Percentiles rank a stretch among this genome's conserved stretches.
Evolutionary conservation across 31 red algal species (phyloP).

Genomic region (Asparagopsis taxiformis): DNA sequence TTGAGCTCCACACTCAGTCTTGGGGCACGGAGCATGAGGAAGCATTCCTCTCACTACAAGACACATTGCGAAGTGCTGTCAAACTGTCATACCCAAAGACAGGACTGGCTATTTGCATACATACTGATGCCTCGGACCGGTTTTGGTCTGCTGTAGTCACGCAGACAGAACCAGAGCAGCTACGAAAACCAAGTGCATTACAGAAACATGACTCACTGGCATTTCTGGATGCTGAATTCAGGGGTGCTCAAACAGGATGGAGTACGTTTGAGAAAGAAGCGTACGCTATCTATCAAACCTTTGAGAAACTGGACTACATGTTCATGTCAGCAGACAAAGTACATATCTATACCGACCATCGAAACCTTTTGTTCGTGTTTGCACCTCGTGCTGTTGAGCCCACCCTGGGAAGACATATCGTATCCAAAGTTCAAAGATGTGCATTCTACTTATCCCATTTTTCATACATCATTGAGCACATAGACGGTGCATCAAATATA

Average conservation of each 20-base stretch:
- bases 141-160: no score
- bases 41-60: no score
- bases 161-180: no score
- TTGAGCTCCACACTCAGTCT: no score
- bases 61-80: no score
- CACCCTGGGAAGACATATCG: not conserved
- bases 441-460: not conserved
- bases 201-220: no score
- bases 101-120: no score
- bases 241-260: not conserved
- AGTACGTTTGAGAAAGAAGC: constrained; percentile 1
- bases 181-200: no score
- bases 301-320: not conserved
- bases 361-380: not conserved
- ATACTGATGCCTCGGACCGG: no score
- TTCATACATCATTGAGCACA: not conserved
- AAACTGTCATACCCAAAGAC: no score
- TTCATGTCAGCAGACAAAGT: not conserved
- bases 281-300: not conserved
- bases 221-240: no score
- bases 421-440: not conserved
- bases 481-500: not conserved
- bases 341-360: not conserved
- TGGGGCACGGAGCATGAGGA: no score
- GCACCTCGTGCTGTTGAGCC: not conserved